Conservation (phyloP, 2,329 filamentous ascomycete genomes). For the Hymenoscyphus infarciens region DNA sequence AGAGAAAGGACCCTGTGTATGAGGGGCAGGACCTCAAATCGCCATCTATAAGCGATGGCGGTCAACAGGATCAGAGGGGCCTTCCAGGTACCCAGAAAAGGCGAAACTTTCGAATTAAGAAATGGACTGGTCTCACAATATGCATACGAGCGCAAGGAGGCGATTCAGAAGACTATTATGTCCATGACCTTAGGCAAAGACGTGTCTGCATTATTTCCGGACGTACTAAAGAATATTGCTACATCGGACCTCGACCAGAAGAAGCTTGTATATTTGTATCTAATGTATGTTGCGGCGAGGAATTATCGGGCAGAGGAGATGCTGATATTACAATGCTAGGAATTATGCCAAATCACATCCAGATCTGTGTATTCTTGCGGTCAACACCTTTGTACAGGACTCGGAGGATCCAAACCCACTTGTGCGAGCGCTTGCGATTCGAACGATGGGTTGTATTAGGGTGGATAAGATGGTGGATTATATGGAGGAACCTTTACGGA, state of each 20-base stretch:
- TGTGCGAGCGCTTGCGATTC: slow-evolving; percentile 88
- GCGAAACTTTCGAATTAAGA: slow-evolving; percentile 96
- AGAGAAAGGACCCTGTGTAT: slow-evolving; percentile 31
- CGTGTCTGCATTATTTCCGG: slow-evolving; percentile 93
- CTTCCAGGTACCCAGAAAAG: slow-evolving; percentile 89
- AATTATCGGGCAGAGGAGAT: neutral
- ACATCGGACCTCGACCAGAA: slow-evolving; percentile 95
- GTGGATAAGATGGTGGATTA: slow-evolving; percentile 99
- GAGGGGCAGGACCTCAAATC: slow-evolving; percentile 37
- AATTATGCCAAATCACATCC: slow-evolving; percentile 99
- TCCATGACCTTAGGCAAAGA: slow-evolving; percentile 99
- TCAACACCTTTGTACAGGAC: slow-evolving; percentile 99
- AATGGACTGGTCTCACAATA: slow-evolving; percentile 96
- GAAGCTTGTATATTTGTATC: slow-evolving; percentile 96
- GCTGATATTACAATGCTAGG: slow-evolving; percentile 48
- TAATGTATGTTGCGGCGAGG: slow-evolving; percentile 62
- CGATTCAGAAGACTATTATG: slow-evolving; percentile 99
- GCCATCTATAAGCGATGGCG: slow-evolving; percentile 62
- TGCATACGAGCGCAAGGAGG: slow-evolving; percentile 98
- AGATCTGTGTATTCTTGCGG: slow-evolving; percentile 95
- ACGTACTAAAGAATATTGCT: slow-evolving; percentile 98
- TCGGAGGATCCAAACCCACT: slow-evolving; percentile 97
- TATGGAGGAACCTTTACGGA: slow-evolving; percentile 96
- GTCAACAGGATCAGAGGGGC: slow-evolving; percentile 95
- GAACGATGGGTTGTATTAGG: slow-evolving; percentile 97